Conservation (phyloP, 2,329 filamentous ascomycete species). For the Aspergillus sclerotialis region DNA sequence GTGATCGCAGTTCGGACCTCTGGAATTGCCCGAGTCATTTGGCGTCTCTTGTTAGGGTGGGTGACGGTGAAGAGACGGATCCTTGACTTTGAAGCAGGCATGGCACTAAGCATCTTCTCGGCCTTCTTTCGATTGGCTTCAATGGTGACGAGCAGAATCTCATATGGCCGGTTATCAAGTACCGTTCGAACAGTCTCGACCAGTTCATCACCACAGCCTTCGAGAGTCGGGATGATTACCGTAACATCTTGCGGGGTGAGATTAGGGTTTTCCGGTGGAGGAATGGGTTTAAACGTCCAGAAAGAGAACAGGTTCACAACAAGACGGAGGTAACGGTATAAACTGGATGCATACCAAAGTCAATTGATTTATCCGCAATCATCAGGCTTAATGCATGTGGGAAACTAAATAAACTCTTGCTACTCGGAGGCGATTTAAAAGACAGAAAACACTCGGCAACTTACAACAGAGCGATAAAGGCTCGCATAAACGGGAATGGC, state of each 20-base stretch:
- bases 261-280: constrained; percentile 71
- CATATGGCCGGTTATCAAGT: constrained; percentile 50
- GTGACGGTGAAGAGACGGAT: constrained; percentile 69
- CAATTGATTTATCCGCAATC: too few species aligned
- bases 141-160: constrained; percentile 81
- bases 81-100: constrained; percentile 54
- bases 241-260: constrained; percentile 80
- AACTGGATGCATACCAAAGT: constrained; percentile 43
- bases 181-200: constrained; percentile 64
- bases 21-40: constrained; percentile 86
- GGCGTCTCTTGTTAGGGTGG: constrained; percentile 91
- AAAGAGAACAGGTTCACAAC: constrained; percentile 80
- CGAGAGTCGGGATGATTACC: constrained; percentile 87
- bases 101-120: constrained; percentile 50
- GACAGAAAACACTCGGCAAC: constrained; percentile 10
- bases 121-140: constrained; percentile 67
- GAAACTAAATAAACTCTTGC: too few species aligned
- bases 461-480: constrained; percentile 38
- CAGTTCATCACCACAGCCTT: constrained; percentile 77
- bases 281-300: constrained; percentile 79
- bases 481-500: constrained; percentile 33
- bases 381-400: too few species aligned
- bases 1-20: constrained; percentile 77
- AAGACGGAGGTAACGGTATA: constrained; percentile 81
- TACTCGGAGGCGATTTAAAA: too few species aligned